Evolutionary conservation across 352 stramenopile genomes (phyloP), one percentile per base, ranked within the genome.

Genomic region (Pythium scleroteichum): DNA sequence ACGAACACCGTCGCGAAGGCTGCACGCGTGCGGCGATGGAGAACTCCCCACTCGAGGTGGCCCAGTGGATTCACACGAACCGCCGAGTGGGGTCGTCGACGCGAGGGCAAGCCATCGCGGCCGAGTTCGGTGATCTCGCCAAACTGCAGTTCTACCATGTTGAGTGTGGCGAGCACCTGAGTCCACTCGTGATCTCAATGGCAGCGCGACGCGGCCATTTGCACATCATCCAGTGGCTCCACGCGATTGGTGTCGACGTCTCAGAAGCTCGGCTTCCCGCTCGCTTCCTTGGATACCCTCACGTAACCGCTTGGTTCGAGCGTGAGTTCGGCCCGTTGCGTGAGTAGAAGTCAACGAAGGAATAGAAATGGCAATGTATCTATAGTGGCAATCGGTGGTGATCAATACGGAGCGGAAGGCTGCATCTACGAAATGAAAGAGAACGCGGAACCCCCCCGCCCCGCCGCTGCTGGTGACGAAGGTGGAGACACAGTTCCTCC

Each of bases 221-320:
- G 38, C 61, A 73, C 19, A 47, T 71, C 24, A 49, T 74, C 26
- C 62, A 71, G 54, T 74, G 67, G 67, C 56, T 74, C n/a, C 62
- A 71, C 35, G 49, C 66, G n/a, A 51, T 71, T 44, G 62, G 66
- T 20, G 39, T 67, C 8, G 56, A 73, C 35, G 62, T 66, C 19
- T 44, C 47, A 7, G 65, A 72, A 23, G 64, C 64, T 27, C 42
- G 41, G 3, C 38, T n/a, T 12, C 51, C 50, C 0, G 64, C 64
- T 17, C 59, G 64, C 1, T 71, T 59, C 26, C 27, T 62, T 13
- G 57, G 57, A 16, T 71, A 71, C 24, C 38, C 45, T 16, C 64
- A 71, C 33, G 55, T 71, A 12, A 45, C 48, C 27, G 10, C 49
- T 22, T 71, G 64, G 64, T 66, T 71, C 24, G 41, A 69, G 8